Base-by-base conservation (phyloP, 2,329 filamentous ascomycete genomes). In the Alternaria sp. region DNA sequence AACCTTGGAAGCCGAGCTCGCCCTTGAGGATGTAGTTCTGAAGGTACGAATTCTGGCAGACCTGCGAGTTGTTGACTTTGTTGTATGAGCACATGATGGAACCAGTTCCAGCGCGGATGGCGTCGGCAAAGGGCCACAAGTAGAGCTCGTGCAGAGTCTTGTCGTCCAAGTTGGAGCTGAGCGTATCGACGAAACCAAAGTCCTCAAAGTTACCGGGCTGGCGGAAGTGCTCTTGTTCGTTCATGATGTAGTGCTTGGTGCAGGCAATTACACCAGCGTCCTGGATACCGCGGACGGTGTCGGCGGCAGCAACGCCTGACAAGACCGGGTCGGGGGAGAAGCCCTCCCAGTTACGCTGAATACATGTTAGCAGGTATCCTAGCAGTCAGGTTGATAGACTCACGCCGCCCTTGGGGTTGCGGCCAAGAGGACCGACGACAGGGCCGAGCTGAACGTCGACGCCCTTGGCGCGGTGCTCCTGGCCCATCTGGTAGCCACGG, bases 211-310 rank as follows among this genome's bases (percentile, higher is more conserved):
- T 86, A 23, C 80, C 74, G 0, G 79, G 80, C 69, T 90, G 87
- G 59, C 90, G 86, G 86, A 90, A 84, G 78, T 89, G 79, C 83
- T 91, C 83, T 79, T 93, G 91, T 46, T 76, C 74, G 50, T 76
- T 77, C 45, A 75, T 61, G 58, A 92, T 85, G 73, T 82, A 90
- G 73, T 93, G 90, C 72, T 79, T 79, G 17, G 75, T 78, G 70
- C 90, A 93, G 60, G 93, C 92, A 78, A 96, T 90, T 52, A 94
- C 86, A 74, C 92, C 92, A 13, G 88, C 87, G 70, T 89, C 86
- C 73, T 96, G 93, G 42, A 96, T 93, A 60, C 93, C 93, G 72
- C 86, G 84, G 60, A 96, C 84, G 1, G 89, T 91, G 72, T 90
- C 83, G 36, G 86, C 86, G 66, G 93, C 88, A 53, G 87, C 86